Conservation (phyloP, 495 filamentous ascomycete genomes). For the Parmelia sp. region DNA sequence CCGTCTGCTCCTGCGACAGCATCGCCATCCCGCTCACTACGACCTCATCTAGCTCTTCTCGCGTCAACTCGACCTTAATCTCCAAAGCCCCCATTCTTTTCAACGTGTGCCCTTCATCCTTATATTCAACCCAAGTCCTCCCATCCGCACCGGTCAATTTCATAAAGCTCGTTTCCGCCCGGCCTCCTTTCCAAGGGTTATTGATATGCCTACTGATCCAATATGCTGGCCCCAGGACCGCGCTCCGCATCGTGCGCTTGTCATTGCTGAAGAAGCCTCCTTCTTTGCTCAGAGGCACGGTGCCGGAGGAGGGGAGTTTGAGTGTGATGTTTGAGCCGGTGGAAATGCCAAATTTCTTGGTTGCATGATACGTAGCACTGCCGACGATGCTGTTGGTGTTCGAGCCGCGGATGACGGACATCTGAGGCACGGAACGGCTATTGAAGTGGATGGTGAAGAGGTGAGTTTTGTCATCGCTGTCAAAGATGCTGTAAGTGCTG, state of each 20-base stretch:
- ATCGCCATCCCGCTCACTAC: background rate
- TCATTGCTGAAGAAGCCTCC: background rate
- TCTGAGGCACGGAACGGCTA: slow-evolving; percentile 5
- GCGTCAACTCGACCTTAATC: background rate
- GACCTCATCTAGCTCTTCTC: slow-evolving; percentile 12
- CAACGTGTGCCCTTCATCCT: slow-evolving; percentile 5
- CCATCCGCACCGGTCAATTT: background rate
- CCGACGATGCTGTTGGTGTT: background rate
- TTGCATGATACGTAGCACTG: slow-evolving; percentile 3
- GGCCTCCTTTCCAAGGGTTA: slow-evolving; percentile 4
- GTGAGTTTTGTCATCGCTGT: background rate
- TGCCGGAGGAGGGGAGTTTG: background rate
- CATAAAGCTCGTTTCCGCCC: background rate
- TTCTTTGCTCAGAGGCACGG: background rate
- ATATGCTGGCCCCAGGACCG: background rate
- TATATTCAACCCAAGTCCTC: background rate
- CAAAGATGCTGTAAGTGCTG: slow-evolving; percentile 9
- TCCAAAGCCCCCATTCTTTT: slow-evolving; percentile 6
- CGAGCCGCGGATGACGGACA: slow-evolving; percentile 2
- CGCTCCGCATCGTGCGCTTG: background rate
- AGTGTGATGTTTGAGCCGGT: slow-evolving; percentile 1
- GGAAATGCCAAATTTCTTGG: background rate
- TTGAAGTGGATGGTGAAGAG: slow-evolving; percentile 8
- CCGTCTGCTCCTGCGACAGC: background rate
- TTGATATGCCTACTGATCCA: background rate